Conservation (phyloP, 208 protist species). For the Lotmaria passim region DNA sequence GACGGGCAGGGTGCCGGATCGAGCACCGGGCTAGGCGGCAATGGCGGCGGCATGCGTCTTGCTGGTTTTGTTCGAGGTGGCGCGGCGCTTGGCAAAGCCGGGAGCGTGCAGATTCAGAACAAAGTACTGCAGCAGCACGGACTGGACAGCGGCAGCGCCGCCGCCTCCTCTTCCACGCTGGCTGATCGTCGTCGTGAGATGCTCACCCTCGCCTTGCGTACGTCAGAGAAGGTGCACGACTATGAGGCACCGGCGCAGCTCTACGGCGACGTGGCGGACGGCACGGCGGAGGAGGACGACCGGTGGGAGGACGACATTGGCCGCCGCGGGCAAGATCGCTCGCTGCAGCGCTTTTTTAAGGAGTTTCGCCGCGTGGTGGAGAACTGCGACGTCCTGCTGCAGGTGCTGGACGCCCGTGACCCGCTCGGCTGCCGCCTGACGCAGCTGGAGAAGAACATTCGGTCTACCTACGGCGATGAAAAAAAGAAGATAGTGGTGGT, state of each 20-base stretch:
- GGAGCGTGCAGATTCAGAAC: conserved; percentile 5
- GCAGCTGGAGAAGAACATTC: conserved; percentile 93
- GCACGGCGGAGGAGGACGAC: conserved; percentile 36
- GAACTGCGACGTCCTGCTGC: conserved; percentile 95
- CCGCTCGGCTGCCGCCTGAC: conserved; percentile 95
- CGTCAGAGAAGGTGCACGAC: conserved; percentile 75
- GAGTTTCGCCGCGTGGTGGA: conserved; percentile 93
- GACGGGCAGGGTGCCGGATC: background rate
- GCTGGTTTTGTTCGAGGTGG: conserved; percentile 23
- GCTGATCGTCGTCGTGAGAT: conserved; percentile 70
- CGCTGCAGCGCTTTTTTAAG: conserved; percentile 88
- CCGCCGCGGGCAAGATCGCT: conserved; percentile 61
- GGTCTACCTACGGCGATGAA: conserved; percentile 87
- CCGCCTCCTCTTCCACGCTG: conserved; percentile 42
- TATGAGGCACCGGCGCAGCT: conserved; percentile 70
- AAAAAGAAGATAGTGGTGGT: conserved; percentile 95
- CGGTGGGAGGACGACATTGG: conserved; percentile 56
- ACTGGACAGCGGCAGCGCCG: background rate
- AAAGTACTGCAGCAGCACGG: conserved; percentile 36
- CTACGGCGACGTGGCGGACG: conserved; percentile 23
- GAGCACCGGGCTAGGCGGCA: conserved; percentile 2
- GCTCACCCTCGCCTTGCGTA: conserved; percentile 70
- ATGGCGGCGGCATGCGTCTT: conserved; percentile 3
- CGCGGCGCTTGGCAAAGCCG: conserved; percentile 10
- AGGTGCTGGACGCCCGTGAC: conserved; percentile 98